These are phyloP conservation scores for Cercospora beticola DNA, from an alignment of 2,329 filamentous ascomycete species.

Conservation along the genomic window DNA sequence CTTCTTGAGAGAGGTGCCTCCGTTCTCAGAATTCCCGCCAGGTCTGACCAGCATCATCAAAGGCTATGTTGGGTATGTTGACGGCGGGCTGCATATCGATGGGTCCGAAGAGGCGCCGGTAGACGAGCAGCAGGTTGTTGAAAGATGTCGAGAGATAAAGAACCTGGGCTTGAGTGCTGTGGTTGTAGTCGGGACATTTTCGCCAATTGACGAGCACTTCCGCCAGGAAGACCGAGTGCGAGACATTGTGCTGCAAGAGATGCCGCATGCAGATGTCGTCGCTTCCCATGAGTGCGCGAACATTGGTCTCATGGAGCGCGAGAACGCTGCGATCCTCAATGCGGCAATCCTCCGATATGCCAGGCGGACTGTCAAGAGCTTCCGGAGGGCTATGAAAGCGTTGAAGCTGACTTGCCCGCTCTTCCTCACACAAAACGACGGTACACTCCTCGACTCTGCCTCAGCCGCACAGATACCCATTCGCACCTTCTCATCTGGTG, in stretches of 20 bases:
- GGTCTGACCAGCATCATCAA: conserved; percentile 36
- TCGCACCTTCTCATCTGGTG: conserved; percentile 53
- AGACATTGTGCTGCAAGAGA: conserved; percentile 49
- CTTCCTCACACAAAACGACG: conserved; percentile 56
- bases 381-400: conserved; percentile 48
- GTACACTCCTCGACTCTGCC: conserved; percentile 49
- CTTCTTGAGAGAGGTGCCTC: conserved; percentile 36
- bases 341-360: conserved; percentile 51
- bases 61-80: conserved; percentile 44
- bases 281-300: conserved; percentile 54
- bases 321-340: conserved; percentile 54
- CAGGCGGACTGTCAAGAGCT: conserved; percentile 47
- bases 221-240: conserved; percentile 54
- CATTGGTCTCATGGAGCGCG: conserved; percentile 51
- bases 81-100: conserved; percentile 52
- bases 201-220: conserved; percentile 56
- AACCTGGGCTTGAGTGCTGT: conserved; percentile 48
- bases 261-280: conserved; percentile 52
- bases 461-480: conserved; percentile 52
- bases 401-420: conserved; percentile 49
- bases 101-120: conserved; percentile 45
- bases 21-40: conserved; percentile 36
- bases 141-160: conserved; percentile 47
- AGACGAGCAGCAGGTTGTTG: conserved; percentile 47
- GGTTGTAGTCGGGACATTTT: conserved; percentile 59